These are phyloP conservation scores for Clonostachys chloroleuca DNA, from an alignment of 2,329 filamentous ascomycete genomes.

Conservation along the genomic window DNA sequence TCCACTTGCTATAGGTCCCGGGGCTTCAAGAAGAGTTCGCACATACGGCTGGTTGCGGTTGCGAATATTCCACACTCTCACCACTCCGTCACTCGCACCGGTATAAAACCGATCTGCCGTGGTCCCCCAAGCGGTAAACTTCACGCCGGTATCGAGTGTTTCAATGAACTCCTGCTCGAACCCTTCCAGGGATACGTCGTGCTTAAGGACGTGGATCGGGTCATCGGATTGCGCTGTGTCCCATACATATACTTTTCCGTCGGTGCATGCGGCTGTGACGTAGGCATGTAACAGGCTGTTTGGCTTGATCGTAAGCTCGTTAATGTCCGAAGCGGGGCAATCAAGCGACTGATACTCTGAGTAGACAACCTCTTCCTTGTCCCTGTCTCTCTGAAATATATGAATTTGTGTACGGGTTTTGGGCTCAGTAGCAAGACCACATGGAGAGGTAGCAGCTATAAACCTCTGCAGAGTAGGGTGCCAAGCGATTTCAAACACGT, in stretches of 20 bases:
- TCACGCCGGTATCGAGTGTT: conserved; percentile 56
- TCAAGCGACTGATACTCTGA: conserved; percentile 50
- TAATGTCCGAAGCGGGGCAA: conserved; percentile 56
- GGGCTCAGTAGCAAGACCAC: conserved; percentile 32
- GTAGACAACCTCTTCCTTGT: conserved; percentile 19
- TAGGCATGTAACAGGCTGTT: conserved; percentile 47
- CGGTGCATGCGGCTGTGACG: conserved; percentile 56
- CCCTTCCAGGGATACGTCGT: conserved; percentile 39
- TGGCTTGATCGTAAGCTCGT: conserved; percentile 55
- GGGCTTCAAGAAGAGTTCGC: conserved; percentile 46
- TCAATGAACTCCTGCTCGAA: conserved; percentile 40
- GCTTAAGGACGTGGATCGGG: conserved; percentile 49
- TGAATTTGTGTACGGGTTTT: conserved; percentile 51
- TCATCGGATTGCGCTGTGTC: conserved; percentile 52
- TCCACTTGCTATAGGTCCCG: conserved; percentile 53
- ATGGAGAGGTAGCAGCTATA: conserved; percentile 52
- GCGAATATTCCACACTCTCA: conserved; percentile 61
- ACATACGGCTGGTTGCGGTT: conserved; percentile 37
- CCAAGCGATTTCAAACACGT: conserved; percentile 63
- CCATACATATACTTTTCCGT: conserved; percentile 60
- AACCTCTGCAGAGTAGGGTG: conserved; percentile 51
- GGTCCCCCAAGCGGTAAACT: conserved; percentile 58
- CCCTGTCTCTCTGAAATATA: conserved; percentile 35
- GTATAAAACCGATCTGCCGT: conserved; percentile 56
- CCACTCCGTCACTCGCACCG: conserved; percentile 56